phyloP scores from a whole-genome alignment of 805 yeast species.

The Wickerhamomyces mucosus region DNA sequence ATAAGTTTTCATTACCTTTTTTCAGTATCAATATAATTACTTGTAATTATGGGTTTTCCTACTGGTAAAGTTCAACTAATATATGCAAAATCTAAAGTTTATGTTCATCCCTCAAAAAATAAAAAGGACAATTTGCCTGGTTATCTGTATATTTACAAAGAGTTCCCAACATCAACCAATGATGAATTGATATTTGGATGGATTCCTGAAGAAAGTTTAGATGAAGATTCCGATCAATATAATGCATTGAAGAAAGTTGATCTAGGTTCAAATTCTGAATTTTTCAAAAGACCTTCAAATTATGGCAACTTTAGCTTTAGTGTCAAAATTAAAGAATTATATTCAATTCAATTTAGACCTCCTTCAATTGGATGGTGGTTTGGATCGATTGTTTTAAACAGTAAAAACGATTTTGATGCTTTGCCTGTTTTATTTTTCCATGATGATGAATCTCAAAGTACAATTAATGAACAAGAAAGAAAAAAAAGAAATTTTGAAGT shows the following conservation, averaged over 20 bases:
- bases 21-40: too few species aligned
- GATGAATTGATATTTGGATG: slow-evolving; percentile 56
- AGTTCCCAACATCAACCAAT: slow-evolving; percentile 35
- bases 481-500: slow-evolving; percentile 66
- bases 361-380: slow-evolving; percentile 88
- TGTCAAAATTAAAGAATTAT: slow-evolving; percentile 47
- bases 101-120: slow-evolving; percentile 70
- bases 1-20: too few species aligned
- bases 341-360: slow-evolving; percentile 72
- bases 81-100: slow-evolving; percentile 58
- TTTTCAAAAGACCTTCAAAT: slow-evolving; percentile 43
- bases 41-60: too few species aligned
- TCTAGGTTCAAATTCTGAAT: slow-evolving; percentile 18
- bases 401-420: slow-evolving; percentile 47
- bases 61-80: slow-evolving; percentile 22
- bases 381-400: slow-evolving; percentile 75
- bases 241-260: slow-evolving; percentile 42
- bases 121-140: slow-evolving; percentile 77
- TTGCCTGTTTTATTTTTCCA: slow-evolving; percentile 88
- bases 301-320: slow-evolving; percentile 57
- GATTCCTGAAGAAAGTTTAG: slow-evolving; percentile 48
- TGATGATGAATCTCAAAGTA: slow-evolving; percentile 77
- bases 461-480: slow-evolving; percentile 48
- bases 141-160: slow-evolving; percentile 54
- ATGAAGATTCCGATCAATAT: slow-evolving; percentile 30